Percentiles rank a stretch among this genome's conserved stretches.
These are phyloP conservation scores for Boletellus sp. DNA, from an alignment of 768 basidiomycete species.

Conservation along the genomic window DNA sequence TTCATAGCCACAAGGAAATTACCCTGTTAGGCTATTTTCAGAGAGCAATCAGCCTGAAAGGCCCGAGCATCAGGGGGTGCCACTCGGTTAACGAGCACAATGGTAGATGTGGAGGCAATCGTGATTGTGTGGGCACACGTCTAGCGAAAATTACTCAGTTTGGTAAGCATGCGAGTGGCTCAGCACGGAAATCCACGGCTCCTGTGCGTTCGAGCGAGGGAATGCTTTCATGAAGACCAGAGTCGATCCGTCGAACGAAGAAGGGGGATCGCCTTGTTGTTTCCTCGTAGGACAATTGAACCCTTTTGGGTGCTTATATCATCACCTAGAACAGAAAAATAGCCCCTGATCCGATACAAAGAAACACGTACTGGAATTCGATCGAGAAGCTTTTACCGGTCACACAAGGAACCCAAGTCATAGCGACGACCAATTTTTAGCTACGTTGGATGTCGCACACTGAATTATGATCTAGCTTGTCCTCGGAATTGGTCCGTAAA, in stretches of 20 bases:
- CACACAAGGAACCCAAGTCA: too few species aligned
- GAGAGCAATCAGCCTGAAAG: constrained; percentile 18
- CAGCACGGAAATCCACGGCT: not conserved
- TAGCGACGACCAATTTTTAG: not conserved
- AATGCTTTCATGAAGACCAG: not conserved
- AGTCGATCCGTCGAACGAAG: not conserved
- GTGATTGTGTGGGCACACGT: constrained; percentile 24
- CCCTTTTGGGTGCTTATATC: too few species aligned
- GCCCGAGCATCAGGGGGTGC: constrained; percentile 16
- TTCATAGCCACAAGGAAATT: constrained; percentile 18
- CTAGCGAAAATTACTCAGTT: constrained; percentile 7
- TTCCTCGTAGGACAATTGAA: too few species aligned
- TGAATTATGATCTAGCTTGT: constrained; percentile 3
- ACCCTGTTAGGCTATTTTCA: constrained; percentile 16
- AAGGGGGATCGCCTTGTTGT: too few species aligned
- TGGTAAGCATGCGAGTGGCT: not conserved
- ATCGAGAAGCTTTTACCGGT: too few species aligned
- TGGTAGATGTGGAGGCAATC: not conserved
- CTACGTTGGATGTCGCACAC: not conserved
- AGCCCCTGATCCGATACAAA: too few species aligned
- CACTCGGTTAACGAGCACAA: constrained; percentile 23
- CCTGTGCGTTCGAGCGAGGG: not conserved
- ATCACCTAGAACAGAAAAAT: too few species aligned
- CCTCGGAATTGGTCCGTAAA: constrained; percentile 11
- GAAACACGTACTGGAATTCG: too few species aligned